A percentile compares a stretch with the other conserved stretches of the same genome.
These are phyloP conservation scores for Botrytis elliptica DNA, from an alignment of 2,329 filamentous ascomycete species.

Conservation along the genomic window DNA sequence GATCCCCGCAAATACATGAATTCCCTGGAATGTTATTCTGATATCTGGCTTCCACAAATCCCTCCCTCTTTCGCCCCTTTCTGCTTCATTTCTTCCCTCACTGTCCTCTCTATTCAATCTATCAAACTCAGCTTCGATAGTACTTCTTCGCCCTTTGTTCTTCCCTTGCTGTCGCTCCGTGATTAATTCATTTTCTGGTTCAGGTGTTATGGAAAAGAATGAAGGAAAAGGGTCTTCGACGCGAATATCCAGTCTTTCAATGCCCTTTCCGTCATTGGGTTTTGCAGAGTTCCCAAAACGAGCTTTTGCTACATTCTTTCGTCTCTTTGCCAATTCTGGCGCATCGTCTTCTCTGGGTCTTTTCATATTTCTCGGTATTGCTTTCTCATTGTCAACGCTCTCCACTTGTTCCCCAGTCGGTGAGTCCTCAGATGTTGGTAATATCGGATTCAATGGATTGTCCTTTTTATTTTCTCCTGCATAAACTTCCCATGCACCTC, in stretches of 20 bases:
- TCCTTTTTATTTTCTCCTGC: conserved; percentile 53
- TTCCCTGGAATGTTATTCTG: conserved; percentile 68
- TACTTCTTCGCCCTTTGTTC: conserved; percentile 36
- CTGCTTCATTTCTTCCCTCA: conserved; percentile 28
- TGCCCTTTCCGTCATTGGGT: conserved; percentile 56
- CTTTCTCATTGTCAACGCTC: conserved; percentile 24
- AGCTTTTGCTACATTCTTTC: conserved; percentile 60
- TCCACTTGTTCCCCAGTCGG: conserved; percentile 30
- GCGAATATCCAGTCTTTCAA: conserved; percentile 60
- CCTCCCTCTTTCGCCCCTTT: conserved; percentile 10
- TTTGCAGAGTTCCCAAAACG: conserved; percentile 66
- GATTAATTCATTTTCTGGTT: conserved; percentile 31
- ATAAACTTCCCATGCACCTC: conserved; percentile 79
- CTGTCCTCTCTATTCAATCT: conserved; percentile 36
- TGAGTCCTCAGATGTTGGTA: conserved; percentile 35
- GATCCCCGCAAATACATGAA: conserved; percentile 78
- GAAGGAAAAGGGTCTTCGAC: conserved; percentile 57
- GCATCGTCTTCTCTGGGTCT: conserved; percentile 36
- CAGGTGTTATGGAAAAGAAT: conserved; percentile 21
- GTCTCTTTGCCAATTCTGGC: conserved; percentile 52
- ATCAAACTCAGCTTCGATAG: conserved; percentile 30
- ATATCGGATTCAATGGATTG: conserved; percentile 51
- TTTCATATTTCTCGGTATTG: conserved; percentile 28
- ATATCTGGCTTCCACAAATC: conserved; percentile 56
- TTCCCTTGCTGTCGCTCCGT: conserved; percentile 28